phyloP scores from a whole-genome alignment of 2,329 filamentous ascomycete species.

The Aspergillus spinulosporus region DNA sequence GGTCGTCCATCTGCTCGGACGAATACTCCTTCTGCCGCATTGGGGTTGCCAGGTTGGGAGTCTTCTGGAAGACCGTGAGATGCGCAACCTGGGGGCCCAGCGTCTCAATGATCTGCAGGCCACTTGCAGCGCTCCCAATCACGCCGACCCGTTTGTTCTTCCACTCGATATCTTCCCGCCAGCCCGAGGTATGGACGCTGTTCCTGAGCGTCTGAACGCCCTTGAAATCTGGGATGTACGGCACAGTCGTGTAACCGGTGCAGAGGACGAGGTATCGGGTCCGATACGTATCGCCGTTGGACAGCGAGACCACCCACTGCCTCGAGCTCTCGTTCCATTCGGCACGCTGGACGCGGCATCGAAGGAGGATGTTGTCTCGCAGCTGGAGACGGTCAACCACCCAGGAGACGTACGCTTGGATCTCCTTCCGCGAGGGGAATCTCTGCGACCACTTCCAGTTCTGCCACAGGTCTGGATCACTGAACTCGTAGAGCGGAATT shows the following conservation, averaged over 20 bases:
- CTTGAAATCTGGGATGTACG: not conserved
- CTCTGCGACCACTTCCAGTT: conserved; percentile 2
- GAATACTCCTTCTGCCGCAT: not conserved
- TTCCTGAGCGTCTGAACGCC: not conserved
- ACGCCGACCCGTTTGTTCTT: not conserved
- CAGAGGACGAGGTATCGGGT: not conserved
- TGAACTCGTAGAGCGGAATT: conserved; percentile 6
- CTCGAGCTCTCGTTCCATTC: not conserved
- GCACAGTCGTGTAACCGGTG: not conserved
- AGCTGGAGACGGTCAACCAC: not conserved
- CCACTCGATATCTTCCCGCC: not conserved
- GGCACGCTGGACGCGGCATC: not conserved
- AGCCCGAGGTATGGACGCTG: not conserved
- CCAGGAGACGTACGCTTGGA: not conserved
- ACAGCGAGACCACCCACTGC: not conserved
- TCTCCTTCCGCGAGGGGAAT: not conserved
- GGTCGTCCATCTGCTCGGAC: not conserved
- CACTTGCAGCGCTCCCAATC: not conserved
- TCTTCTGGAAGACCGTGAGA: conserved; percentile 1
- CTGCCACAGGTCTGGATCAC: not conserved
- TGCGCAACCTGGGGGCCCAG: not conserved
- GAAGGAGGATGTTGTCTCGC: not conserved
- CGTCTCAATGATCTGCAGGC: not conserved
- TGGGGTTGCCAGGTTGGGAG: not conserved
- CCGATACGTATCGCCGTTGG: not conserved